phyloP scores from a whole-genome alignment of 805 yeast species.

The Metschnikowia orientalis region DNA sequence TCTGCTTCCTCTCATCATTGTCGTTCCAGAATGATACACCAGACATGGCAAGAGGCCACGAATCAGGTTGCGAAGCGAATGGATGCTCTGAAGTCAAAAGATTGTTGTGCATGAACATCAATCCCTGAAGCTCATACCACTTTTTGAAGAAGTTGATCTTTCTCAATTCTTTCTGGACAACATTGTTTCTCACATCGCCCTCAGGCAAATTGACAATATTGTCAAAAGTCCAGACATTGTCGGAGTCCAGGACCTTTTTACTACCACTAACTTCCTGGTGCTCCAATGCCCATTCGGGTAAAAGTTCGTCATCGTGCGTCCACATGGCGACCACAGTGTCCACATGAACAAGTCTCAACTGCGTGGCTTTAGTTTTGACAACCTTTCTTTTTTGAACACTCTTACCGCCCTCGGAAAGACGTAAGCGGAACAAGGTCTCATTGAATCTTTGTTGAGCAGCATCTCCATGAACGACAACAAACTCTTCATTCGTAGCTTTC shows the following conservation, averaged over 20 bases:
- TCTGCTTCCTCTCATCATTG: slow-evolving; percentile 59
- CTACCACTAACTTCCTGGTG: slow-evolving; percentile 96
- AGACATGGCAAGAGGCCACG: slow-evolving; percentile 85
- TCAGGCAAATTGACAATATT: slow-evolving; percentile 52
- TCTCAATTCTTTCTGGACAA: slow-evolving; percentile 60
- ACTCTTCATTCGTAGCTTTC: slow-evolving; percentile 89
- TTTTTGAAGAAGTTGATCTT: slow-evolving; percentile 71
- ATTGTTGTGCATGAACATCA: slow-evolving; percentile 92
- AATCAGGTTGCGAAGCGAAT: slow-evolving; percentile 84
- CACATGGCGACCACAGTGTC: slow-evolving; percentile 90
- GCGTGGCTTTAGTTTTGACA: slow-evolving; percentile 66
- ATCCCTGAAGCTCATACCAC: slow-evolving; percentile 82
- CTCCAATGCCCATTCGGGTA: slow-evolving; percentile 93
- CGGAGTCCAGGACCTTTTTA: slow-evolving; percentile 65
- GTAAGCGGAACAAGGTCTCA: slow-evolving; percentile 75
- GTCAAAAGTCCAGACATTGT: slow-evolving; percentile 75
- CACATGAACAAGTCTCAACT: slow-evolving; percentile 70
- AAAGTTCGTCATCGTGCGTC: slow-evolving; percentile 76
- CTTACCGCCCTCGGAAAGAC: slow-evolving; percentile 38
- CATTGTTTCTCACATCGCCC: slow-evolving; percentile 56
- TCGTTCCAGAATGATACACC: slow-evolving; percentile 98
- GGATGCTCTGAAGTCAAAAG: slow-evolving; percentile 86
- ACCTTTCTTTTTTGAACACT: slow-evolving; percentile 43
- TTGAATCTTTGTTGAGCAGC: slow-evolving; percentile 52
- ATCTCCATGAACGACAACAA: slow-evolving; percentile 67